Conservation (phyloP, 1,284 basidiomycete species). For the Boletus chippewaensis region DNA sequence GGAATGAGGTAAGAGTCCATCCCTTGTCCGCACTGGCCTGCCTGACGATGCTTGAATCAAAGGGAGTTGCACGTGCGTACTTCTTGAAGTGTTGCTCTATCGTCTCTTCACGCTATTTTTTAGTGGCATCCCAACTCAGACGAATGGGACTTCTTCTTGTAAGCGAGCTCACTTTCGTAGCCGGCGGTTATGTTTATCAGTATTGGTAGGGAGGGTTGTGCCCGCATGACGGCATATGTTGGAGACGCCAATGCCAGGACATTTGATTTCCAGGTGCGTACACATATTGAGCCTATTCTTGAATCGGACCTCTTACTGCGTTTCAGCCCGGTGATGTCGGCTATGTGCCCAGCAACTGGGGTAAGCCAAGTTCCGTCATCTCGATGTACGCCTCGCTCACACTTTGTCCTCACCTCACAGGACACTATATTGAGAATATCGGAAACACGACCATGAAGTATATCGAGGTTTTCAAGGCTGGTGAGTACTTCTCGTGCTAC, state of each 20-base stretch:
- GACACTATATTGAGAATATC: conserved; percentile 62
- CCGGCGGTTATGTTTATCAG: not conserved
- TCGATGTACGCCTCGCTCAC: not conserved
- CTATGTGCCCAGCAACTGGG: conserved; percentile 45
- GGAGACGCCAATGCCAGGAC: conserved; percentile 34
- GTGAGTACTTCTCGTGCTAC: conserved; percentile 21
- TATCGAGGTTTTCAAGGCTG: conserved; percentile 54
- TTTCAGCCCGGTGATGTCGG: conserved; percentile 49
- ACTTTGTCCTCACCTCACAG: conserved; percentile 22
- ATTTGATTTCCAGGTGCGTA: conserved; percentile 35
- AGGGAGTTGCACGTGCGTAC: conserved; percentile 46
- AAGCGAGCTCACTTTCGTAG: conserved; percentile 5
- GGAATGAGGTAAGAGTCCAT: conserved; percentile 30
- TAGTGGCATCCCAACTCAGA: conserved; percentile 44
- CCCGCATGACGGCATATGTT: conserved; percentile 39
- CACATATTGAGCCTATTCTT: not conserved
- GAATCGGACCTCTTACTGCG: not conserved
- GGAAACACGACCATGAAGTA: conserved; percentile 51
- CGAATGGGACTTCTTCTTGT: conserved; percentile 34
- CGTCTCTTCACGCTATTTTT: conserved; percentile 36
- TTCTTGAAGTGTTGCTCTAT: conserved; percentile 42
- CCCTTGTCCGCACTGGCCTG: not conserved
- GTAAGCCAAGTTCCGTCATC: conserved; percentile 20
- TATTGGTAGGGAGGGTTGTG: conserved; percentile 37
- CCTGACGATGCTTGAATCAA: conserved; percentile 31